phyloP scores from a whole-genome alignment of 768 basidiomycete genomes.

The Tulasnella sp. region DNA sequence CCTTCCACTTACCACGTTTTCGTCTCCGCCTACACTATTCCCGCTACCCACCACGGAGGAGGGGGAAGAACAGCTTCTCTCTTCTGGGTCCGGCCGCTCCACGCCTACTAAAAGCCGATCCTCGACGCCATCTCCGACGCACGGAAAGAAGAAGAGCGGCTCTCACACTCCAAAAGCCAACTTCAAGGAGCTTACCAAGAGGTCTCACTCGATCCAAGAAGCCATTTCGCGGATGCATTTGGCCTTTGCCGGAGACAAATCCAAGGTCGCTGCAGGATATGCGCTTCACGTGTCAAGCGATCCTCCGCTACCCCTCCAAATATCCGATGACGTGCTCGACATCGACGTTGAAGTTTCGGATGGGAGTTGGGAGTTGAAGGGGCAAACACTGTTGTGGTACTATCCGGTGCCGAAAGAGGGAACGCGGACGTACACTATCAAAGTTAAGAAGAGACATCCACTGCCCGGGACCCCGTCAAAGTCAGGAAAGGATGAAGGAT shows the following conservation, averaged over 20 bases:
- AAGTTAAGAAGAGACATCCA: constrained; percentile 17
- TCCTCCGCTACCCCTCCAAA: constrained; percentile 23
- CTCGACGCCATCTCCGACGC: neutral
- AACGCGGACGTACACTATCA: constrained; percentile 19
- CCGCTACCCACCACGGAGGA: constrained; percentile 21
- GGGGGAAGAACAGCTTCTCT: neutral
- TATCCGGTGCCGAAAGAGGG: constrained; percentile 22
- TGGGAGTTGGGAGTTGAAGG: constrained; percentile 23
- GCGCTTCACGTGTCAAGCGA: constrained; percentile 30
- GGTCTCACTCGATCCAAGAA: constrained; percentile 27
- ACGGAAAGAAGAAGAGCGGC: neutral
- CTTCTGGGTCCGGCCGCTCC: neutral
- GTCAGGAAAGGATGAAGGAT: neutral
- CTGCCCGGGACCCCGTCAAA: neutral
- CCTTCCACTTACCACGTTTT: constrained; percentile 61
- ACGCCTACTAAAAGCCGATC: neutral
- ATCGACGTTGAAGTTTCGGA: constrained; percentile 29
- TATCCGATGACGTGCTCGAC: constrained; percentile 25
- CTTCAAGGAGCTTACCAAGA: neutral
- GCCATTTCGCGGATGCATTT: constrained; percentile 26
- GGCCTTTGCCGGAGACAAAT: constrained; percentile 23
- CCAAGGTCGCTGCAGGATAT: constrained; percentile 17
- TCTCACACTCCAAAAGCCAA: neutral
- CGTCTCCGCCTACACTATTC: constrained; percentile 30
- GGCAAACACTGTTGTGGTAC: constrained; percentile 30